phyloP scores from a whole-genome alignment of 768 basidiomycete species.

The Cystobasidium ongulense region DNA sequence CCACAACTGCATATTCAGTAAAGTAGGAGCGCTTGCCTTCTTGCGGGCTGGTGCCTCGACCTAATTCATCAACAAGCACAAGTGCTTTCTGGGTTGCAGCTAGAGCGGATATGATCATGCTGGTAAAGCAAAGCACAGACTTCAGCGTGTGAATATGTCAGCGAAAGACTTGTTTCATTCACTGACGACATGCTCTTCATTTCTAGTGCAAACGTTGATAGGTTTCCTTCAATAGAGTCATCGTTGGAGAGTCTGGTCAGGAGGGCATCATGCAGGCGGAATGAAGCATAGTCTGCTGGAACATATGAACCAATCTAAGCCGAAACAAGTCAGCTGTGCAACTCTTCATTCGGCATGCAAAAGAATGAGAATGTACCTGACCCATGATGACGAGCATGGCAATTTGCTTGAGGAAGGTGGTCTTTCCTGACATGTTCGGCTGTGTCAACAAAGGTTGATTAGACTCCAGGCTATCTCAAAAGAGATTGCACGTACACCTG shows the following conservation, averaged over 20 bases:
- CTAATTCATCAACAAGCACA: conserved; percentile 86
- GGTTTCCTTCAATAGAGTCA: conserved; percentile 75
- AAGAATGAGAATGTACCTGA: conserved; percentile 54
- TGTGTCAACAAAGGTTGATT: neutral
- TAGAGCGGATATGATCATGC: conserved; percentile 51
- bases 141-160: neutral
- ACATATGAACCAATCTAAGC: conserved; percentile 49
- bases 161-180: conserved; percentile 52
- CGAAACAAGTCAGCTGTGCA: neutral
- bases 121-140: neutral
- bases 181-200: conserved; percentile 92
- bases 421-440: conserved; percentile 52
- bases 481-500: conserved; percentile 26
- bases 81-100: conserved; percentile 57
- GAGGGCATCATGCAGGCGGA: conserved; percentile 73
- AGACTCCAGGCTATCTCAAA: neutral
- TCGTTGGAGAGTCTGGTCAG: conserved; percentile 86
- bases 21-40: conserved; percentile 52
- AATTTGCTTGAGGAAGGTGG: conserved; percentile 81
- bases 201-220: conserved; percentile 92
- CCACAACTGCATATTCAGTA: neutral
- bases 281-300: conserved; percentile 86
- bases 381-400: conserved; percentile 77
- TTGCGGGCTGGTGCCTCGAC: conserved; percentile 68
- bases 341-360: too few relatives aligned